Base-by-base conservation (phyloP, 306 rosid genomes). In the Gleditsia sinensis region DNA sequence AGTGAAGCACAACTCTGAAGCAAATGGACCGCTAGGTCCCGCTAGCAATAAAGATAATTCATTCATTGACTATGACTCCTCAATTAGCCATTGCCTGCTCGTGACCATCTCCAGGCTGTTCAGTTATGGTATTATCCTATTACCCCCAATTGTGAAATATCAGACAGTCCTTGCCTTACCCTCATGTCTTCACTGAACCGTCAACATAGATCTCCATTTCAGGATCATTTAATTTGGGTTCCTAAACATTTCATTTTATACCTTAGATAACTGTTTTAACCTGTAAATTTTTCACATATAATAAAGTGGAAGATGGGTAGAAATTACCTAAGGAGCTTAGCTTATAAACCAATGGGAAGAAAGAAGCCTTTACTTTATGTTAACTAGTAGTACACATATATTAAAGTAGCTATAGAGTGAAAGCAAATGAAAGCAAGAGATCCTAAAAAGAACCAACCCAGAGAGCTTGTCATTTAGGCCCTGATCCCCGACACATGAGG, bases 401-500 rank as follows among this genome's bases (percentile, higher is more conserved):
- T n/a, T 46, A 14, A 75, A 40, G 51, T 49, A 13, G 9, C 20
- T 32, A 40, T n/a, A 60, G 25, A 58, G 50, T 50, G 43, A 62
- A 53, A 55, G 28, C 32, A 61, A 30, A 72, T 48, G 58, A 73
- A 78, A 78, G 80, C 40, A 59, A 33, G 20, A 55, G 12, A 54
- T 72, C 61, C 59, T 57, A 21, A 13, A 67, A 74, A 83, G 80
- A 11, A 58, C 39, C 85, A 51, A 45, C 42, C 76, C 33, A 70
- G 62, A 65, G 82, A 75, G 68, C 42, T 80, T 85, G 91, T 82
- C 92, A 85, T 81, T 82, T 86, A 80, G 96, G 69, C 84, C 62
- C 60, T 21, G 72, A 60, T 82, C 40, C 82, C 92, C 89, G 87
- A 92, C 97, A 92, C 97, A 90, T 74, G 46, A 12, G 76, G 75